Conservation (phyloP, 202 grass and related monocot genomes). For the Setaria italica region DNA sequence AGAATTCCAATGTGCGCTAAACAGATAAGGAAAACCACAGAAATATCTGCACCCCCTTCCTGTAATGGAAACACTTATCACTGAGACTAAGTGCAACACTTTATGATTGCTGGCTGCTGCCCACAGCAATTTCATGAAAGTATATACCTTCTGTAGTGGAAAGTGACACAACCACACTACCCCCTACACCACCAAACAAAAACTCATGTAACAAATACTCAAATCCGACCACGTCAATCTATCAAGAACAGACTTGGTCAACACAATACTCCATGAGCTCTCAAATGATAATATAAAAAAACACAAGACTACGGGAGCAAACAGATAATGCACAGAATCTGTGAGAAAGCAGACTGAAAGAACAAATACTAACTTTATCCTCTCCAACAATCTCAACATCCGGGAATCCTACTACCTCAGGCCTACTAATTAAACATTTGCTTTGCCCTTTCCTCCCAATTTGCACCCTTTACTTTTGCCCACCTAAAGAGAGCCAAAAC, state of each 20-base stretch:
- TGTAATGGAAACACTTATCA: conserved; percentile 1
- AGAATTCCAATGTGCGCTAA: background rate
- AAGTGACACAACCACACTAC: conserved; percentile 39
- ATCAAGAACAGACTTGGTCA: conserved; percentile 50
- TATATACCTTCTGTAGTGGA: conserved; percentile 20
- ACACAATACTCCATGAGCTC: conserved; percentile 29
- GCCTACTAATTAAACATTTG: conserved; percentile 54
- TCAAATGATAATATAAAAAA: background rate
- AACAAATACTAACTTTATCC: conserved; percentile 47
- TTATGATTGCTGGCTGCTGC: conserved; percentile 27
- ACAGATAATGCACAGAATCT: conserved; percentile 44
- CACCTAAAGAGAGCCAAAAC: conserved; percentile 52
- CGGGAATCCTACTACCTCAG: conserved; percentile 59
- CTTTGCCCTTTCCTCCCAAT: conserved; percentile 60
- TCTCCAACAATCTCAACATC: conserved; percentile 49
- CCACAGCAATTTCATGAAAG: conserved; percentile 22
- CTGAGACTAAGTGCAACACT: background rate
- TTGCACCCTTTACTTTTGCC: conserved; percentile 53
- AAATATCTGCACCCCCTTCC: conserved; percentile 31
- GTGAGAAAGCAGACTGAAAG: conserved; percentile 32
- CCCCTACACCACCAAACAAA: conserved; percentile 40
- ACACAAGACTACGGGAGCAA: background rate
- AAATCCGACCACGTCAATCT: conserved; percentile 33
- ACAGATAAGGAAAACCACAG: background rate
- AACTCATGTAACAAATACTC: conserved; percentile 18